These are phyloP conservation scores for sorghum (Sorghum bicolor) DNA, from an alignment of 176 grass and related monocot species.

Conservation along the genomic window Sorghum_bicolor_NCBIv3 NC_012870.2:30381001-30381500, in stretches of 20 bases:
- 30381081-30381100: neutral
- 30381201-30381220: neutral
- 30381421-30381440: neutral
- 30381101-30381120: neutral
- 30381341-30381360: constrained; percentile 5
- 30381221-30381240: neutral
- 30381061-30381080: neutral
- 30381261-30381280: constrained; percentile 8
- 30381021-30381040: neutral
- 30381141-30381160: neutral
- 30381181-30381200: neutral
- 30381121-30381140: neutral
- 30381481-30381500: constrained; percentile 98
- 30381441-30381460: constrained; percentile 22
- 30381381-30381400: neutral
- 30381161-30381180: neutral
- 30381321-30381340: constrained; percentile 4
- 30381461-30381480: constrained; percentile 40
- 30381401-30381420: neutral
- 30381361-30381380: neutral
- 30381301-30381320: neutral
- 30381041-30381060: neutral
- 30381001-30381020: neutral
- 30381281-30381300: neutral
- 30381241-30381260: neutral